Evolutionary conservation across 148 eudicot genomes (phyloP).

Genomic region (Linanthus parryae): DNA sequence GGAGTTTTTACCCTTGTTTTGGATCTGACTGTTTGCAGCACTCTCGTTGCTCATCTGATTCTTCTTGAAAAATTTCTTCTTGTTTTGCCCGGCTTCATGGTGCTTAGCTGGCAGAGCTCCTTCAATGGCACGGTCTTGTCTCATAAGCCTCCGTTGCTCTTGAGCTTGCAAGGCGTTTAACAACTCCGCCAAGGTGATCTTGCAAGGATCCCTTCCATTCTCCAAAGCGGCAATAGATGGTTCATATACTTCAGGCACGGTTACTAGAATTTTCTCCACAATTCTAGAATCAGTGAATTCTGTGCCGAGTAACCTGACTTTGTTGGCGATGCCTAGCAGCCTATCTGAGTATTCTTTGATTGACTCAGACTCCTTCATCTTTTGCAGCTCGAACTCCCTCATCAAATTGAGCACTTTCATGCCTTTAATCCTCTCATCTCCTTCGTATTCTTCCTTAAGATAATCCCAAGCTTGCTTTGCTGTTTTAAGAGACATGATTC

Average conservation of each 20-base stretch:
- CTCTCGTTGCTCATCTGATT: not conserved
- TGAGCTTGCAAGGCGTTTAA: conserved; percentile 1
- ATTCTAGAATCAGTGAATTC: conserved; percentile 1
- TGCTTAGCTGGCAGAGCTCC: conserved; percentile 29
- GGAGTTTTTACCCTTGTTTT: not conserved
- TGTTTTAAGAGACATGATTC: conserved; percentile 6
- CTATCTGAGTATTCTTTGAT: conserved; percentile 4
- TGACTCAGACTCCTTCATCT: conserved; percentile 16
- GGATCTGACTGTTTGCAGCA: not conserved
- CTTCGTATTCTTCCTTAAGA: conserved; percentile 13
- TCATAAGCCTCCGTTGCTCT: conserved; percentile 16
- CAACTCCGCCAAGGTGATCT: not conserved
- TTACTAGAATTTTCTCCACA: conserved; percentile 18
- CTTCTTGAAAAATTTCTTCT: not conserved
- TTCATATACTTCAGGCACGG: conserved; percentile 14
- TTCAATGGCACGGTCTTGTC: conserved; percentile 20
- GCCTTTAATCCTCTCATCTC: conserved; percentile 14
- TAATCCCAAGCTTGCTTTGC: conserved; percentile 14
- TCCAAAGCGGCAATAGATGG: conserved; percentile 7
- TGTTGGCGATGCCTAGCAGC: not conserved
- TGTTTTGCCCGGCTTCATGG: conserved; percentile 10
- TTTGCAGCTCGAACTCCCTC: conserved; percentile 18
- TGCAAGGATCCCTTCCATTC: not conserved
- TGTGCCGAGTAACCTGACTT: not conserved
- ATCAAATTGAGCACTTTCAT: conserved; percentile 15